These are phyloP conservation scores for Dipodascus albidus DNA, from an alignment of 805 yeast species.

Conservation along the genomic window DNA sequence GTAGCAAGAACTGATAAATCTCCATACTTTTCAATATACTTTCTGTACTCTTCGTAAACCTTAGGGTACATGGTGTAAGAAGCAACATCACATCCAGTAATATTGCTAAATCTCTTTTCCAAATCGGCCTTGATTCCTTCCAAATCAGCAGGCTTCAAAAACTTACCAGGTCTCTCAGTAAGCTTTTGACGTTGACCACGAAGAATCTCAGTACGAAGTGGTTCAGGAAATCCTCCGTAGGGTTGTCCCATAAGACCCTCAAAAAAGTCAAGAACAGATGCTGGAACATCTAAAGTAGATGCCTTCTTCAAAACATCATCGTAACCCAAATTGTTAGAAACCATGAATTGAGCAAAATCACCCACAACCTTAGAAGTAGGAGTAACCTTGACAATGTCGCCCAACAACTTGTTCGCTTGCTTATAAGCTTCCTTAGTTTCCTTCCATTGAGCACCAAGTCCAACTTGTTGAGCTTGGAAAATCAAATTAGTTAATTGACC, in stretches of 20 bases:
- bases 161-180: conserved; percentile 84
- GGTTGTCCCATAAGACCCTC: conserved; percentile 99
- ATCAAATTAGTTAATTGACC: conserved; percentile 96
- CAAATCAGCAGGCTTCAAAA: conserved; percentile 75
- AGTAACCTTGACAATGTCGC: conserved; percentile 96
- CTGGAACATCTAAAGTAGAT: conserved; percentile 91
- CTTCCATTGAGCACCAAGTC: conserved; percentile 92
- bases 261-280: conserved; percentile 94
- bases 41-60: conserved; percentile 82
- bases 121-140: conserved; percentile 62
- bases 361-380: conserved; percentile 99
- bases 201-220: conserved; percentile 83
- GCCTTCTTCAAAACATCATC: conserved; percentile 87
- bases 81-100: conserved; percentile 84
- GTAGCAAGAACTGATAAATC: conserved; percentile 94
- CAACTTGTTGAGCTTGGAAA: conserved; percentile 99
- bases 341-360: conserved; percentile 99
- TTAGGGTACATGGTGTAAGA: conserved; percentile 97
- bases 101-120: conserved; percentile 61
- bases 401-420: conserved; percentile 80
- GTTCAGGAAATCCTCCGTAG: conserved; percentile 99
- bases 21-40: conserved; percentile 66
- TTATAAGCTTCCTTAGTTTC: conserved; percentile 92
- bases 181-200: conserved; percentile 88
- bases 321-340: conserved; percentile 75